Conservation (phyloP, 192 early-diverging fungal genomes). For the Linderina pennispora region DNA sequence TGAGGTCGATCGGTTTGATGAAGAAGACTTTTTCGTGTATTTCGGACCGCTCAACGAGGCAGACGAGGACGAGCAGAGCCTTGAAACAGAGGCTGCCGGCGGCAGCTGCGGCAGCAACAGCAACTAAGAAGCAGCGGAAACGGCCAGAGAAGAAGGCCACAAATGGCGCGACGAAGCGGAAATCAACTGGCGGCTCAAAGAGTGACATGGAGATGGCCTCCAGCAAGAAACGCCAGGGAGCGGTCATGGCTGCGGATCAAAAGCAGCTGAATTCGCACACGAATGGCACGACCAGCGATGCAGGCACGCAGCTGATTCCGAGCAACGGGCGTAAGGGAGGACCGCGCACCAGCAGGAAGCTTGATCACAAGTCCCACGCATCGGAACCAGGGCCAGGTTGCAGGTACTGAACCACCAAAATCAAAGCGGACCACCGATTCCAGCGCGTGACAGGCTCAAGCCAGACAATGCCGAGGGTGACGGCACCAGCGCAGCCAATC, state of each 20-base stretch:
- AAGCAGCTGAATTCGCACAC: too few species aligned
- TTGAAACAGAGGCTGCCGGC: constrained; percentile 17
- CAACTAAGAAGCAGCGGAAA: constrained; percentile 20
- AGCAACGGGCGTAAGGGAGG: constrained; percentile 40
- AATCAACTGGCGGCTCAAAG: constrained; percentile 8
- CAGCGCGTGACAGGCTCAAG: constrained; percentile 20
- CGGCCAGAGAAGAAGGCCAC: constrained; percentile 22
- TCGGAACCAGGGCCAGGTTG: constrained; percentile 4
- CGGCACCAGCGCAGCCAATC: too few species aligned
- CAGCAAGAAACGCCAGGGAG: constrained; percentile 4
- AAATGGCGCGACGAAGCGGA: constrained; percentile 9
- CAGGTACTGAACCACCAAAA: too few species aligned
- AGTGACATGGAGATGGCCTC: too few species aligned
- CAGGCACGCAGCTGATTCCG: too few species aligned
- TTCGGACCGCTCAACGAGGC: constrained; percentile 43
- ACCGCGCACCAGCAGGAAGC: constrained; percentile 41
- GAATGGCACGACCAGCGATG: too few species aligned
- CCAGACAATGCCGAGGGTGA: not conserved
- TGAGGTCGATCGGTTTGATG: constrained; percentile 32
- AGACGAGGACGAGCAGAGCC: constrained; percentile 1
- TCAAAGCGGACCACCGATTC: constrained; percentile 37
- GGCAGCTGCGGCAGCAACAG: constrained; percentile 14
- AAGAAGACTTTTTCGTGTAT: constrained; percentile 48
- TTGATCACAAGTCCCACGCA: constrained; percentile 13
- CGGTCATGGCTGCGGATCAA: too few species aligned